These are phyloP conservation scores for Kodamaea jinghongensis DNA, from an alignment of 805 yeast species.

Conservation along the genomic window DNA sequence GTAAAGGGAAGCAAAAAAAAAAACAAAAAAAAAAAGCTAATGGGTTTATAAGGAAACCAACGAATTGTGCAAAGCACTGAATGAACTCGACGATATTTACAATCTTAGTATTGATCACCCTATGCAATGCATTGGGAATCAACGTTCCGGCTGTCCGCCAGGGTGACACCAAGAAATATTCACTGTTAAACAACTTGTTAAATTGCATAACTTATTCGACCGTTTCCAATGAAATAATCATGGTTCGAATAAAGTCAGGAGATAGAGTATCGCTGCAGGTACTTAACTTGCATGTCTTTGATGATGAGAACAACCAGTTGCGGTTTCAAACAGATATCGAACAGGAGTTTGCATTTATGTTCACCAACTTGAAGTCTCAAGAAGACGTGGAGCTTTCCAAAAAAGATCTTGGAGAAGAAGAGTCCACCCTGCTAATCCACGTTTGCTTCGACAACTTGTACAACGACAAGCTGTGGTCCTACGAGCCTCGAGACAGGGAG, in stretches of 20 bases:
- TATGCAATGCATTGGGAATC: constrained; percentile 26
- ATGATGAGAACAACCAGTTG: constrained; percentile 34
- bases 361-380: constrained; percentile 33
- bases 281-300: constrained; percentile 37
- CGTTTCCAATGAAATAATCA: constrained; percentile 35
- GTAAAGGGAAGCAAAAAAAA: constrained; percentile 4
- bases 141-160: constrained; percentile 31
- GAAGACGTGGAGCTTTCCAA: constrained; percentile 4
- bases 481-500: constrained; percentile 30
- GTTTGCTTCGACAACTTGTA: constrained; percentile 44
- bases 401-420: constrained; percentile 13
- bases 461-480: constrained; percentile 43
- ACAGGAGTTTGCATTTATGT: constrained; percentile 31
- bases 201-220: constrained; percentile 39
- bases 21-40: neutral
- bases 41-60: neutral
- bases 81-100: constrained; percentile 7
- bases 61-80: neutral
- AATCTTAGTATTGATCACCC: neutral
- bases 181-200: constrained; percentile 28
- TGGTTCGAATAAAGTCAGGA: constrained; percentile 32
- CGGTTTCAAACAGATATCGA: constrained; percentile 30
- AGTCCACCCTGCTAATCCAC: constrained; percentile 24
- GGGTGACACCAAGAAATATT: constrained; percentile 28
- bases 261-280: constrained; percentile 30